Percentiles rank a stretch among this genome's conserved stretches.
These are phyloP conservation scores for Phialophora tarda DNA, from an alignment of 2,329 filamentous ascomycete genomes.

Conservation along the genomic window DNA sequence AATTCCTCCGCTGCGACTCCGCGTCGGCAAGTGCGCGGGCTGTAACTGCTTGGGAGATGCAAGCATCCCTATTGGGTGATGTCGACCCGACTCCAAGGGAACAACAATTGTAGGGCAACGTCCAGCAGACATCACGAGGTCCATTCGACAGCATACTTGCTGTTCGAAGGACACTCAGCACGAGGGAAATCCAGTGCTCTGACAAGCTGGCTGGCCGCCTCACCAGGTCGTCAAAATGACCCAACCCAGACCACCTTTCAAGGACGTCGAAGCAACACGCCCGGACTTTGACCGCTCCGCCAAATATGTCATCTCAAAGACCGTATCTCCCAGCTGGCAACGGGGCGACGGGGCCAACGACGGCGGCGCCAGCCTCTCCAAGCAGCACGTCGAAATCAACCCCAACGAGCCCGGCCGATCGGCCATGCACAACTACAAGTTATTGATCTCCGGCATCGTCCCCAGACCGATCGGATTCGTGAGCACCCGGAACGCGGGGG, in stretches of 20 bases:
- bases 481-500: slow-evolving; percentile 64
- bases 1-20: background rate
- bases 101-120: too few species aligned
- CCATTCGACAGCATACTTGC: too few species aligned
- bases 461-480: slow-evolving; percentile 78
- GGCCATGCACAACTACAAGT: slow-evolving; percentile 80
- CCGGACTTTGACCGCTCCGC: background rate
- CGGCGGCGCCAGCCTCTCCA: background rate
- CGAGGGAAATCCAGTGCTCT: too few species aligned
- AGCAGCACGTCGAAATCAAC: slow-evolving; percentile 51
- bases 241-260: slow-evolving; percentile 2
- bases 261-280: slow-evolving; percentile 2
- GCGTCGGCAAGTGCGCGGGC: too few species aligned
- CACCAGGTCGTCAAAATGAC: background rate
- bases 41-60: too few species aligned
- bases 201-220: background rate
- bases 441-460: slow-evolving; percentile 80
- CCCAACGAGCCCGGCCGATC: slow-evolving; percentile 73
- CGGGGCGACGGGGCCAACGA: slow-evolving; percentile 2
- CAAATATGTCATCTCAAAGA: background rate
- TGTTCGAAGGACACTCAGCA: too few species aligned
- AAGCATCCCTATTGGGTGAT: too few species aligned
- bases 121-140: too few species aligned
- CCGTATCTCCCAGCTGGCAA: background rate
- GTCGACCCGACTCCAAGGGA: too few species aligned